Evolutionary conservation across 441 rosid genomes (phyloP).

Genomic region (Flueggea neowawraea): DNA sequence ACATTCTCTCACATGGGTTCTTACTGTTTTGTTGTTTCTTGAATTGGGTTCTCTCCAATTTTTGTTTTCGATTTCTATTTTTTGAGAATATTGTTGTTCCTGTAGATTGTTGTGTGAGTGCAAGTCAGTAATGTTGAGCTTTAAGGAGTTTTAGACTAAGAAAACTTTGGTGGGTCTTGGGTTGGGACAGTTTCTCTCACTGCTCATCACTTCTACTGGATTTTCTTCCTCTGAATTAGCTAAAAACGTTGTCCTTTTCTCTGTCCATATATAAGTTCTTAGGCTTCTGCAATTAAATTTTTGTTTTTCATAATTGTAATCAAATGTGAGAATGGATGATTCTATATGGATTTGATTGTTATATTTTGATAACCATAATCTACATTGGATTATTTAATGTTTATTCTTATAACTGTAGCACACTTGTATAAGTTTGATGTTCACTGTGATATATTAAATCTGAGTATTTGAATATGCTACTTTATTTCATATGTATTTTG

Average conservation of each 20-base stretch:
- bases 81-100: neutral
- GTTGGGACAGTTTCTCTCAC: constrained; percentile 76
- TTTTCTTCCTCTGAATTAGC: constrained; percentile 62
- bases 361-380: neutral
- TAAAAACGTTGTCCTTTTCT: constrained; percentile 38
- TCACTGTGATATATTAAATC: neutral
- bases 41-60: neutral
- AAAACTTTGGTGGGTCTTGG: constrained; percentile 65
- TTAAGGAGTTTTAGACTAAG: constrained; percentile 48
- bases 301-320: neutral
- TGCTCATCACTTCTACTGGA: constrained; percentile 69
- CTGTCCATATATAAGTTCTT: neutral
- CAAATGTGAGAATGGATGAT: neutral
- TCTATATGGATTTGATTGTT: neutral
- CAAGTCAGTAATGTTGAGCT: constrained; percentile 23
- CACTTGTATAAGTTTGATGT: too few species aligned
- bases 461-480: neutral
- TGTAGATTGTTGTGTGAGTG: constrained; percentile 2
- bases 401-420: too few species aligned
- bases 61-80: too few species aligned
- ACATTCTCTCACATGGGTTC: constrained; percentile 4
- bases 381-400: neutral
- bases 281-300: neutral
- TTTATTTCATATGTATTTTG: constrained; percentile 7
- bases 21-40: neutral